phyloP scores from a whole-genome alignment of 257 asterid genomes.

The Nicotiana knightiana region DNA sequence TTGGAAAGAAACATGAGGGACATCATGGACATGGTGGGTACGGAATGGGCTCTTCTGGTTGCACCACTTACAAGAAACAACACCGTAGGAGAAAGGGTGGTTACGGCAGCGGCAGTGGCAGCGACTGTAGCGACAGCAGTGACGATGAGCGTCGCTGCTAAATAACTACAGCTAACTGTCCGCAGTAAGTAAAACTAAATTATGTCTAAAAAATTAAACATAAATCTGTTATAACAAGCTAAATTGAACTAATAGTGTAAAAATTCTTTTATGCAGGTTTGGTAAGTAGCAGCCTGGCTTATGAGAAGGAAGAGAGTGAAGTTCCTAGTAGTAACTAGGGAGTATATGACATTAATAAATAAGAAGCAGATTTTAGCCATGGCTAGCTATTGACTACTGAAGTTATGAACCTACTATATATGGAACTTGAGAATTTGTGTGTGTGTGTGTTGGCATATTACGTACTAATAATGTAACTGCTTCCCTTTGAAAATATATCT shows the following conservation, averaged over 20 bases:
- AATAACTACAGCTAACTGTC: neutral
- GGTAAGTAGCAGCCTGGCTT: neutral
- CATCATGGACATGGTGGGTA: neutral
- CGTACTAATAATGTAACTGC: neutral
- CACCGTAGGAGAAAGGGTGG: neutral
- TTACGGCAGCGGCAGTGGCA: neutral
- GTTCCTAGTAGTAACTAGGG: neutral
- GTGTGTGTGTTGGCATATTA: neutral
- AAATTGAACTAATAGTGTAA: no score
- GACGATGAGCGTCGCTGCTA: neutral
- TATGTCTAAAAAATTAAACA: neutral
- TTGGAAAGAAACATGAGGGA: constrained; percentile 6
- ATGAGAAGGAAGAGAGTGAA: neutral
- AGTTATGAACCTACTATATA: neutral
- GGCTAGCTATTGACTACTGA: neutral
- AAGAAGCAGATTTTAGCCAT: neutral
- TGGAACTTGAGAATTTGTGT: neutral
- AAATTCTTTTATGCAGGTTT: neutral
- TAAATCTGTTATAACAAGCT: neutral
- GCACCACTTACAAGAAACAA: neutral
- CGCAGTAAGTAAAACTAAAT: neutral
- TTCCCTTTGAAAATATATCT: neutral
- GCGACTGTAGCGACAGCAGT: neutral
- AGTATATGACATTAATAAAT: neutral
- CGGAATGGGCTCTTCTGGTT: constrained; percentile 3